These are phyloP conservation scores for Massospora cicadina DNA, from an alignment of 371 early-diverging fungal species.

Conservation along the genomic window DNA sequence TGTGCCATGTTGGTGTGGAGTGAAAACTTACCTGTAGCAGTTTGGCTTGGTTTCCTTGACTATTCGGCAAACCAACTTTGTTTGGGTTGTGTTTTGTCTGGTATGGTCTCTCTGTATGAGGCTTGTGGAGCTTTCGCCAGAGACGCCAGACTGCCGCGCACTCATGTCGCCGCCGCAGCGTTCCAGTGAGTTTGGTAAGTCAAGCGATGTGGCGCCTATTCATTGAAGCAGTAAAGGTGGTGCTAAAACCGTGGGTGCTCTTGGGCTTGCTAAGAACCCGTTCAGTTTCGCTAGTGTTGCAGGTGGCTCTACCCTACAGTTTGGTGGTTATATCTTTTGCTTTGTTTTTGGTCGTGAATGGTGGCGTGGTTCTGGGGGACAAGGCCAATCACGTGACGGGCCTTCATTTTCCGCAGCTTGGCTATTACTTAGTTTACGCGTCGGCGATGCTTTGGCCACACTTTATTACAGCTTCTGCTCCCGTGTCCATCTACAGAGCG, in stretches of 20 bases:
- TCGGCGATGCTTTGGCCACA: conserved; percentile 21
- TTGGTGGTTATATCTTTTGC: conserved; percentile 29
- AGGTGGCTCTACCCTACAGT: conserved; percentile 17
- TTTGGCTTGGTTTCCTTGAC: not conserved
- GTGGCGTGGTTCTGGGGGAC: conserved; percentile 81
- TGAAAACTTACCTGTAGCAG: not conserved
- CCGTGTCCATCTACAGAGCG: not conserved
- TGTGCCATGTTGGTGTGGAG: too few relatives aligned
- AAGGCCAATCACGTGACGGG: conserved; percentile 64
- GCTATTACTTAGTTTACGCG: conserved; percentile 64
- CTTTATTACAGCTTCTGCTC: conserved; percentile 5
- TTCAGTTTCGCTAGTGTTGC: too few relatives aligned
- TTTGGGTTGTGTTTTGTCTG: not conserved
- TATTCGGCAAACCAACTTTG: not conserved
- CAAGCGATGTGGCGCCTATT: not conserved
- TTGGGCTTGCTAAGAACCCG: too few relatives aligned
- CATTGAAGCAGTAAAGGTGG: not conserved
- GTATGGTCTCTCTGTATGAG: not conserved
- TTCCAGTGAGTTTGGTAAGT: not conserved
- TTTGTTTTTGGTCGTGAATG: conserved; percentile 55
- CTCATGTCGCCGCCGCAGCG: not conserved
- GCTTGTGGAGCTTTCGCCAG: not conserved
- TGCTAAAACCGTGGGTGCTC: not conserved
- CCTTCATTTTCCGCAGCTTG: conserved; percentile 68
- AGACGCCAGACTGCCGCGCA: not conserved